Evolutionary conservation across 148 eudicot species (phyloP), one percentile per base, ranked within the genome.

Genomic region (Chenopodium berlandieri): DNA sequence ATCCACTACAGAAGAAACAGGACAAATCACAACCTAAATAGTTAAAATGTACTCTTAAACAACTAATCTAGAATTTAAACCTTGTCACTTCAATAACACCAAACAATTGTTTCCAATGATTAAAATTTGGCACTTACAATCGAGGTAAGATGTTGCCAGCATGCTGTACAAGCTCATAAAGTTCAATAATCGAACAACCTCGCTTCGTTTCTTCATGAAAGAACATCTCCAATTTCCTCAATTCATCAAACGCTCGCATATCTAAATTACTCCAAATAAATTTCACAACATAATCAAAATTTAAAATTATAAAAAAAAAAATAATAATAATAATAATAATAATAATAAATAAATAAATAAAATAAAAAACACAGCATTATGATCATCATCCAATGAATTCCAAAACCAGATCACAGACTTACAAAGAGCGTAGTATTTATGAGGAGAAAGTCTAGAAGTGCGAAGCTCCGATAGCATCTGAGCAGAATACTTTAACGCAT

Each of bases 381-480:
- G 62, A 71, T 31, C 64, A 56, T 31, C 64, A 7, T 40, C 44
- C 6, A 11, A 30, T 0, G 66, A 76, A 62, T 14, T 54, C 44
- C 10, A 4, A 25, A 77, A 46, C 66, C 84, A 46, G 72, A 81
- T 81, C 82, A 81, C 6, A 13, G 48, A 83, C 84, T 85, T 84
- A 96, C 99, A 96, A 23, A 96, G 93, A 56, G 92, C 99, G 47
- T 96, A 96, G 88, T 96, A 96, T 76, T 96, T 96, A 79, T 92
- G 97, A 79, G 99, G 99, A 12, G 99, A 92, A 32, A 96, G 92
- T 65, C 90, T 87, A 16, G 99, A 94, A 66, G 99, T 96, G n/a
- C 99, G 95, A 52, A 96, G 98, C 94, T 96, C 99, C 4, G 99
- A 92, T 2, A 96, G 90, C 99, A 96, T 96, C 91, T 94, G 99